Base-by-base conservation (phyloP, 148 eudicot species). In the Fagopyrum homotropicum region DNA sequence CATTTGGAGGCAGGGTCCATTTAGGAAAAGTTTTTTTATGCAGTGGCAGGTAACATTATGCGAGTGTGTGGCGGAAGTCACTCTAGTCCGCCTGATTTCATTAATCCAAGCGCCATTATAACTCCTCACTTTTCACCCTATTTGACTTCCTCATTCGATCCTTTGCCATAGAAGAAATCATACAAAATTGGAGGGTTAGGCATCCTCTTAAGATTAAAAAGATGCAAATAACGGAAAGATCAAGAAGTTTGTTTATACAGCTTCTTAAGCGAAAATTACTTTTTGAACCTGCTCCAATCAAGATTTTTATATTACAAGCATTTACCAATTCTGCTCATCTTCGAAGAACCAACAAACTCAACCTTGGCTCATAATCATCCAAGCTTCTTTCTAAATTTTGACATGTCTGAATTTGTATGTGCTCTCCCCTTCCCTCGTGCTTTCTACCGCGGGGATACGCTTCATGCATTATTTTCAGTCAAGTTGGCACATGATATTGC, bases 381-480 rank as follows among this genome's bases (percentile, higher is more conserved):
- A 30, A 64, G 69, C 29, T 35, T 64, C 45, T 64, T 12, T 64
- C 45, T 64, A 64, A 12, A 64, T 64, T 30, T 64, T 4, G 69
- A 64, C 26, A 61, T 63, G 69, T 64, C 45, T 10, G 12, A 64
- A 12, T n/a, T 64, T 64, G 17, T 64, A 35, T 12, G 46, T 40
- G 43, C 40, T 35, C 70, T 64, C 15, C 70, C 46, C 43, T 11
- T 63, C n/a, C 69, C 26, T 60, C 35, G n/a, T 35, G 26, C 69
- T 66, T 57, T 66, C 71, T 35, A 66, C 17, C 15, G 7, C 35
- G 71, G 71, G 47, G 17, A 66, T 40, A 12, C 17, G 7, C 43
- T 43, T 35, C 45, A 14, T 66, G 11, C 69, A 72, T 50, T 59
- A 72, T 26, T 47, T 72, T 48, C 50, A 70, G 73, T 47, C 51